Percentiles rank a stretch among this genome's conserved stretches.
Evolutionary conservation across 768 basidiomycete genomes (phyloP).

Genomic region (Agrocybe pediades): DNA sequence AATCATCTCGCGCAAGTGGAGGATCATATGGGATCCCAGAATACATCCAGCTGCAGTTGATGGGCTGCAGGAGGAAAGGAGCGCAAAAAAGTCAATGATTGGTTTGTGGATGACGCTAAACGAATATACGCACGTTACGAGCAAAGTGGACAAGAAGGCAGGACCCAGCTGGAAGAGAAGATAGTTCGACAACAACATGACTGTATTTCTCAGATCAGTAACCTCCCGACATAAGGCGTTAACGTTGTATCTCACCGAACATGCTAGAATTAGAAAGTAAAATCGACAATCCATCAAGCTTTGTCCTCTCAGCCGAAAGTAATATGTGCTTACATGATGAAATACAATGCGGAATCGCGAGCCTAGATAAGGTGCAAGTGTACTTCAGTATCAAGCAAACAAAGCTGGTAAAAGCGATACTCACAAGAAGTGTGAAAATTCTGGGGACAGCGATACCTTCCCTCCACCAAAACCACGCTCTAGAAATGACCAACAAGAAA

Average conservation of each 20-base stretch:
- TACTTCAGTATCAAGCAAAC: background rate
- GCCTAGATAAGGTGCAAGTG: constrained; percentile 11
- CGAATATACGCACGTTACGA: constrained; percentile 24
- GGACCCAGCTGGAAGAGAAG: constrained; percentile 27
- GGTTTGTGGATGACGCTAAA: background rate
- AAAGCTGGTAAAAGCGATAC: background rate
- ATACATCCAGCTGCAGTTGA: constrained; percentile 28
- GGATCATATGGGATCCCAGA: constrained; percentile 27
- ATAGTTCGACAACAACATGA: constrained; percentile 25
- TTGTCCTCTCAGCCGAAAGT: background rate
- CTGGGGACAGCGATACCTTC: constrained; percentile 22
- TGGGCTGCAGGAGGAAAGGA: constrained; percentile 13
- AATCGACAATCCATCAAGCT: background rate
- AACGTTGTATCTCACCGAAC: constrained; percentile 8
- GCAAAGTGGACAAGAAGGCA: constrained; percentile 29
- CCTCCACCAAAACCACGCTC: constrained; percentile 26
- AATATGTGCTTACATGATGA: constrained; percentile 19
- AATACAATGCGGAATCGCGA: constrained; percentile 28
- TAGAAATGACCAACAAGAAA: constrained; percentile 24
- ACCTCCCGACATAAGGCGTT: background rate
- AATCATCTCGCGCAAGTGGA: constrained; percentile 22
- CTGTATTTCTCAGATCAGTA: constrained; percentile 8
- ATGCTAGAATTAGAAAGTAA: constrained; percentile 4
- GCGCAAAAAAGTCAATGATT: background rate
- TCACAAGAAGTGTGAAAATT: constrained; percentile 24